Percentiles rank a stretch among this genome's conserved stretches.
Conservation (phyloP, 2,329 filamentous ascomycete genomes). For the Penicillium sp. region DNA sequence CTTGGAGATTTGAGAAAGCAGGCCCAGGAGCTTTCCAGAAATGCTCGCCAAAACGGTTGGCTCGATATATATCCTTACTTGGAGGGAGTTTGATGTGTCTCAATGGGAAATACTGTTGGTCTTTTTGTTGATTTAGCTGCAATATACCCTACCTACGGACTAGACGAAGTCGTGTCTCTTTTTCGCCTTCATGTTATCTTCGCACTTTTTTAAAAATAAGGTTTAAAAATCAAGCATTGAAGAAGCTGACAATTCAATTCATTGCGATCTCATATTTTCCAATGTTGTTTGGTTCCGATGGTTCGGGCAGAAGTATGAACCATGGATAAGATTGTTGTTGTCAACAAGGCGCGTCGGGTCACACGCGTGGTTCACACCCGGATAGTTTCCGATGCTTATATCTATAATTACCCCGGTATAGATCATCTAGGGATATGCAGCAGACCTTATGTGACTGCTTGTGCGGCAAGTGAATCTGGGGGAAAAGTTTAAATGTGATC, state of each 20-base stretch:
- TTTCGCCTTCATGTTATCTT: not conserved
- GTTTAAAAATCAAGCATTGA: not conserved
- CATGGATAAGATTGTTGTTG: conserved; percentile 24
- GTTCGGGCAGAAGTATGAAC: conserved; percentile 16
- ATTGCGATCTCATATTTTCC: not conserved
- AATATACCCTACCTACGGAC: not conserved
- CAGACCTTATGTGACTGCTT: not conserved
- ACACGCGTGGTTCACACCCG: not conserved
- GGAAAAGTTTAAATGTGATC: not conserved
- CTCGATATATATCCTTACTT: not conserved
- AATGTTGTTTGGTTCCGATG: conserved; percentile 2
- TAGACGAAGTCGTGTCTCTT: not conserved
- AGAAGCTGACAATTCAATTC: too few species aligned
- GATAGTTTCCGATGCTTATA: not conserved
- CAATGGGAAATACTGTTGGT: too few species aligned
- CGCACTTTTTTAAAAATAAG: too few species aligned
- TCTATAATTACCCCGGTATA: not conserved
- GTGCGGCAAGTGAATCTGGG: not conserved
- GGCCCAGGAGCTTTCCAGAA: not conserved
- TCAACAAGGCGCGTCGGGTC: conserved; percentile 5
- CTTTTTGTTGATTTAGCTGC: not conserved
- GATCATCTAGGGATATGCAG: not conserved
- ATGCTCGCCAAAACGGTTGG: not conserved
- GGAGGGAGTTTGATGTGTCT: not conserved
- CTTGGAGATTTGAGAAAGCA: conserved; percentile 1